phyloP scores from a whole-genome alignment of 495 filamentous ascomycete genomes.

The Pseudomonodictys pantanalensis region DNA sequence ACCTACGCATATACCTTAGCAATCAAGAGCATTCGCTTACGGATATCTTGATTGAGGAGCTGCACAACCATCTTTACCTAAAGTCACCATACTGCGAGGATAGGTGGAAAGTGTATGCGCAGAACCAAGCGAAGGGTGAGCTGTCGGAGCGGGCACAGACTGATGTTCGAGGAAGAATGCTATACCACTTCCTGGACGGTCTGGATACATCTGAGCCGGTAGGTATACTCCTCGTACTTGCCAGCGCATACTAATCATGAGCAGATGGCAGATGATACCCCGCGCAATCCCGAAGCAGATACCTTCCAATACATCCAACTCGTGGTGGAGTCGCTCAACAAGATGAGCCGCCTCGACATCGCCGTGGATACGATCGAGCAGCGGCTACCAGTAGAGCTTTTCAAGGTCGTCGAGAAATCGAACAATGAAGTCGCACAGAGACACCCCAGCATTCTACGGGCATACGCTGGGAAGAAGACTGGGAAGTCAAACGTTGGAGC shows the following conservation, averaged over 20 bases:
- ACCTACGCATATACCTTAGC: slow-evolving; percentile 80
- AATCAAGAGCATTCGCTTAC: slow-evolving; percentile 88
- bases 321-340: slow-evolving; percentile 83
- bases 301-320: slow-evolving; percentile 90
- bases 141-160: slow-evolving; percentile 15
- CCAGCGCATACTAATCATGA: background rate
- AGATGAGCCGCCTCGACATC: slow-evolving; percentile 76
- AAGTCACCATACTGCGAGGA: slow-evolving; percentile 96
- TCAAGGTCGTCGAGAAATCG: slow-evolving; percentile 89
- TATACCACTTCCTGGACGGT: slow-evolving; percentile 76
- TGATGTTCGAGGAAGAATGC: slow-evolving; percentile 54
- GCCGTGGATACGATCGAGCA: slow-evolving; percentile 90
- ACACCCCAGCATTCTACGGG: slow-evolving; percentile 69
- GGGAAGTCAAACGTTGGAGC: slow-evolving; percentile 9
- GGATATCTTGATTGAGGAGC: slow-evolving; percentile 92
- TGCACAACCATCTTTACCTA: slow-evolving; percentile 95
- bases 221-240: slow-evolving; percentile 8
- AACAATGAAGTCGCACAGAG: slow-evolving; percentile 89
- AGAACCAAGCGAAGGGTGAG: slow-evolving; percentile 30
- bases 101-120: slow-evolving; percentile 73
- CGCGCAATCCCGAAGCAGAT: slow-evolving; percentile 90
- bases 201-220: slow-evolving; percentile 62
- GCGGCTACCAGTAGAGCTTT: slow-evolving; percentile 88
- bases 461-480: slow-evolving; percentile 35
- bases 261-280: slow-evolving; percentile 77